Conservation (phyloP, 345 rosid species). For the Populus nigra region DNA sequence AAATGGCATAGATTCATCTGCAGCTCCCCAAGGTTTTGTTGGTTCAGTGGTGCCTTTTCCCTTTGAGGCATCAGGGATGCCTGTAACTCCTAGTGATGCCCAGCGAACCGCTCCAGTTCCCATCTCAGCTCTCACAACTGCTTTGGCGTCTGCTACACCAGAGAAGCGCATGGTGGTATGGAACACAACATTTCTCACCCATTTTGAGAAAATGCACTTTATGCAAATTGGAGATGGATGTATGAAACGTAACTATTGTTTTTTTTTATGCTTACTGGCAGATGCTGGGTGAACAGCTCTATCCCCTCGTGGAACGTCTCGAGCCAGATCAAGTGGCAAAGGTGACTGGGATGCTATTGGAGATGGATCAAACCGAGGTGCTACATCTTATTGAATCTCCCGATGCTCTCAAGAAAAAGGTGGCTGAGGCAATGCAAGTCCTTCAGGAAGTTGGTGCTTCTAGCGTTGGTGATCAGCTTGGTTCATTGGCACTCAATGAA, state of each 20-base stretch:
- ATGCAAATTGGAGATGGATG: neutral
- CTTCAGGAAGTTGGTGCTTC: slow-evolving; percentile 40
- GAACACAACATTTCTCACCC: neutral
- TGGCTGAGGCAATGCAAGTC: slow-evolving; percentile 64
- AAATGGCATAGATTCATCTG: slow-evolving; percentile 38
- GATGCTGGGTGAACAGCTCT: slow-evolving; percentile 80
- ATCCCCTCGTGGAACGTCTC: slow-evolving; percentile 55
- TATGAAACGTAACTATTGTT: neutral
- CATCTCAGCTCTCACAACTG: slow-evolving; percentile 53
- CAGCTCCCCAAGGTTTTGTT: slow-evolving; percentile 41
- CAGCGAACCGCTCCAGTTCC: slow-evolving; percentile 25
- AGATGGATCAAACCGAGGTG: slow-evolving; percentile 76
- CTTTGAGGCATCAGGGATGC: slow-evolving; percentile 44
- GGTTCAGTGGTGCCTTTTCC: slow-evolving; percentile 39
- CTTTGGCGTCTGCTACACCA: slow-evolving; percentile 48
- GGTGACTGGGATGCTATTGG: slow-evolving; percentile 78
- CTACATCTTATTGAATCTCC: slow-evolving; percentile 69
- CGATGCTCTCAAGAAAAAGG: slow-evolving; percentile 63
- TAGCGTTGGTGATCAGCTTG: slow-evolving; percentile 36
- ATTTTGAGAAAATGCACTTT: neutral
- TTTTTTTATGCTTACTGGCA: slow-evolving; percentile 9
- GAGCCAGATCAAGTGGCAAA: slow-evolving; percentile 56
- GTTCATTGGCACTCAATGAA: slow-evolving; percentile 26
- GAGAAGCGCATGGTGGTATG: slow-evolving; percentile 26
- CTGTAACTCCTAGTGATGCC: slow-evolving; percentile 22